Conservation (phyloP, 2,329 filamentous ascomycete genomes). For the Pseudogymnoascus destructans region DNA sequence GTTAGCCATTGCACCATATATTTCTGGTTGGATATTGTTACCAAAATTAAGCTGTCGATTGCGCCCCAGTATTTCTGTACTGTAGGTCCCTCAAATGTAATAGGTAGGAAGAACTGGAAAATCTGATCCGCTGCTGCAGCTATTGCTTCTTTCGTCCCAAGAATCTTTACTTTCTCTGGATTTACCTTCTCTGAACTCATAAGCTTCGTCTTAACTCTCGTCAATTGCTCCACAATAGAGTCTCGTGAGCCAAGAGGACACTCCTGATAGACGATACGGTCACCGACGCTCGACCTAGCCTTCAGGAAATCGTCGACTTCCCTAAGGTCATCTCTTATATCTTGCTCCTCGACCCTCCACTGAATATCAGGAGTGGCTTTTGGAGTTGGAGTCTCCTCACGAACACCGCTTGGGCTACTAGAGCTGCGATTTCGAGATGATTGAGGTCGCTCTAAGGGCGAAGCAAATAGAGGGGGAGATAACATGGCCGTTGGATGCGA, state of each 20-base stretch:
- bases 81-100: slow-evolving; percentile 28
- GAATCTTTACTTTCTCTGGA: slow-evolving; percentile 18
- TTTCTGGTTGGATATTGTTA: not conserved
- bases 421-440: not conserved
- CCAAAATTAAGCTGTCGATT: slow-evolving; percentile 17
- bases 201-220: slow-evolving; percentile 4
- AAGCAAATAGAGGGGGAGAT: not conserved
- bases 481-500: slow-evolving; percentile 6
- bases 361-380: slow-evolving; percentile 8
- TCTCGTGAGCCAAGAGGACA: slow-evolving; percentile 8
- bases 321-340: slow-evolving; percentile 12
- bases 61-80: slow-evolving; percentile 34
- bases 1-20: not conserved
- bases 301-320: slow-evolving; percentile 17
- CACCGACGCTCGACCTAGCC: slow-evolving; percentile 12
- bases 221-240: slow-evolving; percentile 11
- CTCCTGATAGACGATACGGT: slow-evolving; percentile 15
- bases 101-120: slow-evolving; percentile 33
- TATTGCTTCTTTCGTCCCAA: slow-evolving; percentile 26
- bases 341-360: slow-evolving; percentile 6
- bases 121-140: slow-evolving; percentile 31
- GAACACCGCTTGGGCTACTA: not conserved
- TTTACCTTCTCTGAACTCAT: slow-evolving; percentile 10
- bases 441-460: not conserved
- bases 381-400: not conserved